phyloP scores from a whole-genome alignment of 192 early-diverging fungal species.

The Dissophora globulifera region DNA sequence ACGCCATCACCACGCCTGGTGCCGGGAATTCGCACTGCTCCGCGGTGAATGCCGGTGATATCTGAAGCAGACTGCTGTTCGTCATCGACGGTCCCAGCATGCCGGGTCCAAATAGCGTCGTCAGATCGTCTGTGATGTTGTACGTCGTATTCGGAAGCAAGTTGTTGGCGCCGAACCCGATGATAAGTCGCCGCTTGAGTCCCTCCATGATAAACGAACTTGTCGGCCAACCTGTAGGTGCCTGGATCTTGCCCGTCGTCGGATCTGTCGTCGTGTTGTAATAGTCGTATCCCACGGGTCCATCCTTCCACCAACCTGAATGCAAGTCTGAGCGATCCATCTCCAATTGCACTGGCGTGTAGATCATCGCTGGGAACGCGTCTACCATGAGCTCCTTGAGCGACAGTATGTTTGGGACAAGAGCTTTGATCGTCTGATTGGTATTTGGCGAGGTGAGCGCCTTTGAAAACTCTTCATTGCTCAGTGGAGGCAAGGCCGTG shows the following conservation, averaged over 20 bases:
- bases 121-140: conserved; percentile 40
- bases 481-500: background rate
- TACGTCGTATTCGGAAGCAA: conserved; percentile 27
- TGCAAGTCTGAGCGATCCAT: conserved; percentile 18
- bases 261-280: conserved; percentile 35
- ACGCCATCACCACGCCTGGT: conserved; percentile 33
- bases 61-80: conserved; percentile 21
- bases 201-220: conserved; percentile 20
- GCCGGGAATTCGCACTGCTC: conserved; percentile 14
- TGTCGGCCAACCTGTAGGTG: conserved; percentile 46
- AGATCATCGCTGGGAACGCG: conserved; percentile 25
- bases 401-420: conserved; percentile 19
- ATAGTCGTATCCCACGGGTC: conserved; percentile 37
- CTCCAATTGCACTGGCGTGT: conserved; percentile 19
- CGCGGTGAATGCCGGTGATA: conserved; percentile 6
- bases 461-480: conserved; percentile 25
- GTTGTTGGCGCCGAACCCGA: conserved; percentile 33
- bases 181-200: conserved; percentile 16
- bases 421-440: conserved; percentile 28
- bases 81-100: conserved; percentile 28
- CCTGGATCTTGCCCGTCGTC: conserved; percentile 1
- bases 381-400: conserved; percentile 34
- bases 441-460: conserved; percentile 34
- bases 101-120: conserved; percentile 10
- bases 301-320: conserved; percentile 32